Base-by-base conservation (phyloP, 331 rosid species). In the Prunus yedoensis region DNA sequence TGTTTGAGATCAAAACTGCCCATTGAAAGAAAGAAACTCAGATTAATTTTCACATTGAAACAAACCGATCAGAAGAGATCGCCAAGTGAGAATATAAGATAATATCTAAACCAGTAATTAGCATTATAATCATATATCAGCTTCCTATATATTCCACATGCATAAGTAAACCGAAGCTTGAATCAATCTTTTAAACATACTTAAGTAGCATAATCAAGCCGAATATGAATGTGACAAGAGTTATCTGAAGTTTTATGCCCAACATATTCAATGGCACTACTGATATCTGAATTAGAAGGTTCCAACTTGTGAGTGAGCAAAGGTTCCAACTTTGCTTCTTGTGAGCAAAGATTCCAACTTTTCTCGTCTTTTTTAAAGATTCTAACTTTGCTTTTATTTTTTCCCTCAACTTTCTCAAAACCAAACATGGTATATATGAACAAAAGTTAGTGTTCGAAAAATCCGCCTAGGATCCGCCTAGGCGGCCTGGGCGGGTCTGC, bases 1-100 rank as follows among this genome's bases (percentile, higher is more conserved):
- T 68, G 59, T 78, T 79, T 57, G 18, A 69, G 74, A 77, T 82
- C 63, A 45, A 82, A 21, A 21, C 82, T 81, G 85, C 79, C 62
- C 66, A 49, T 59, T 38, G 45, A 53, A 28, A 38, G 35, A 18
- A 41, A n/a, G 54, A 65, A 3, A 73, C 30, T 35, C 30, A 9
- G 64, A 43, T 5, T 3, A 8, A 25, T 11, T 17, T 46, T 59
- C 69, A 61, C 70, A 46, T 52, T 20, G 32, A 49, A 62, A 30
- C 52, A 27, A 47, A 23, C 49, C 61, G 13, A 63, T n/a, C 49
- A 50, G 38, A 32, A 32, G 30, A 50, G 13, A 49, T 63, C 38
- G 35, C 25, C 9, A 45, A 23, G 10, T 23, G 41, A 28, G 6
- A 47, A 23, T 4, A 32, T 32, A 5, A 5, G 38, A 32, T 32